Evolutionary conservation across 129 eudicot species (phyloP), one percentile per base, ranked within the genome.

Genomic region (Pseudognaphalium luteoalbum): DNA sequence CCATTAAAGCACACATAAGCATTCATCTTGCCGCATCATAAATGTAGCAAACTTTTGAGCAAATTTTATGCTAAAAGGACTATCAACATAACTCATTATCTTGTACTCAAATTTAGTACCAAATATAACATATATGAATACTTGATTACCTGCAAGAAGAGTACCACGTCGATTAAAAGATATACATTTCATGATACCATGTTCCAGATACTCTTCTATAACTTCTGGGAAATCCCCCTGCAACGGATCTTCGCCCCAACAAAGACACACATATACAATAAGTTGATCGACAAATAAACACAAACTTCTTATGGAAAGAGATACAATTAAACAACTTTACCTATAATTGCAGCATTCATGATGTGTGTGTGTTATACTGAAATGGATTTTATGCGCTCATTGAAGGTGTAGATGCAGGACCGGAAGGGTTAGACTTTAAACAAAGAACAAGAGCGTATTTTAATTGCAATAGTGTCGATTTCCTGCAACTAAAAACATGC

Each of bases 171-270:
- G 96, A 87, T 94, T 94, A 66, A 94, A 94, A 82, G 97, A 89
- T 37, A 89, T 83, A 81, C 99, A 94, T 73, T 94, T 94, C 97
- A 89, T 91, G 20, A 89, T 76, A 25, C 96, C 99, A 85, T 89
- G 89, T 79, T 94, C 96, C 83, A 94, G 74, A 81, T 87, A 94
- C 88, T 94, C 99, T 82, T 94, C 99, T 71, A 91, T 91, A 50
- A 91, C 96, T 82, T 94, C 99, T 9, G 99, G 99, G 50, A 94
- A 94, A 84, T 91, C 99, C 72, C 99, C 99, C 78, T 94, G 97
- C 88, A 94, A 72, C 47, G 99, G 99, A 84, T 94, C 99, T 94
- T 75, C 74, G 67, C 63, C 71, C 72, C 56, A 74, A 78, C 78
- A 75, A 76, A 76, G 22, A 72, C 25, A 33, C 10, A 76, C 73